Base-by-base conservation (phyloP, 1,139 yeast species). In the Suhomyces kunorum region DNA sequence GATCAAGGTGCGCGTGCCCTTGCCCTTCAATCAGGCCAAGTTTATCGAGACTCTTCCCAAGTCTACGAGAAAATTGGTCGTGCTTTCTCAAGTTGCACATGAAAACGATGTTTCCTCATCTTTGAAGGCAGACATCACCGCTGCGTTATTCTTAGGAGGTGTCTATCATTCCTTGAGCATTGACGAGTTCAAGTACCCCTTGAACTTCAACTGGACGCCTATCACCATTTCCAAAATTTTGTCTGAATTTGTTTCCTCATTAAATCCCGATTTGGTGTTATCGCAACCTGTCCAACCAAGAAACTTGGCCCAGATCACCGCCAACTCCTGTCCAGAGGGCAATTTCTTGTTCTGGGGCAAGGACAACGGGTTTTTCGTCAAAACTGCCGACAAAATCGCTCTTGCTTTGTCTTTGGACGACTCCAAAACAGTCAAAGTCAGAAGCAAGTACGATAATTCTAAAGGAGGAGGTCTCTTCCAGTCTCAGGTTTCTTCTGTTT, bases 401-500 rank as follows among this genome's bases (percentile, higher is more conserved):
- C 84, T 82, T 47, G 72, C 89, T 15, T 72, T 87, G 49, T 81
- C 95, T 3, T 71, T 86, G 55, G 88, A 82, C 53, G 77, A 78
- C 44, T 59, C 71, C 40, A 71, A 78, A 45, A 58, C 65, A 23
- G 74, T 87, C 46, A 66, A 74, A 43, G 74, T 78, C 58, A 74
- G 86, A 60, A 76, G 83, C 40, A 78, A 77, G 53, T 88, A 70
- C 54, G 96, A 90, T 60, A 88, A 87, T 58, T 66, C 78, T 17
- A 76, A 76, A 33, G 94, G 92, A 28, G 95, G 94, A 28, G 96
- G 96, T 47, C 61, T 80, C n/a, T 81, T 83, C 61, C 88, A 85
- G 61, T 76, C 90, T n/a, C 90, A 86, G 58, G 63, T 89, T 43
- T 68, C 74, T 15, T 70, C 81, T 9, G 61, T 71, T 12, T 28